A percentile compares a stretch with the other conserved stretches of the same genome.
These are phyloP conservation scores for Pelargonium citronellum DNA, from an alignment of 441 rosid species.

Conservation along the genomic window DNA sequence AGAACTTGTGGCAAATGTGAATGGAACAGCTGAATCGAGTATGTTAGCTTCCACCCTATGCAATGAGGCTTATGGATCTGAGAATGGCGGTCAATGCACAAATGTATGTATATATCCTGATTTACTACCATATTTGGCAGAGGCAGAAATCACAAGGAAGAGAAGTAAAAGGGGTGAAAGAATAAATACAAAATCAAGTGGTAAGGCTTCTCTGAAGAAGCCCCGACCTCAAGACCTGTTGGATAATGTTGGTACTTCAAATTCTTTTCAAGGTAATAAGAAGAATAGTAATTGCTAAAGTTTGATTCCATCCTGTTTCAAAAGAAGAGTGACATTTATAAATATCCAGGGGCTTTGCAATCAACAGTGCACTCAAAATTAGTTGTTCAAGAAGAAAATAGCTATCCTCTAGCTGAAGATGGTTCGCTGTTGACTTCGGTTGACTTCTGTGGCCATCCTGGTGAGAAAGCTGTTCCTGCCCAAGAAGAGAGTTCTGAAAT, in stretches of 20 bases:
- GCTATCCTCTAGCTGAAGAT: constrained; percentile 24
- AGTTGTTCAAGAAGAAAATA: constrained; percentile 19
- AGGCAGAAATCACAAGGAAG: constrained; percentile 42
- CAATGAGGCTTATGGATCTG: constrained; percentile 30
- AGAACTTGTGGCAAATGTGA: constrained; percentile 62
- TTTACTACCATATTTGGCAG: constrained; percentile 34
- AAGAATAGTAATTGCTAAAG: constrained; percentile 16
- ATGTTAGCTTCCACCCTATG: constrained; percentile 36
- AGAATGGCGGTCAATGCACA: constrained; percentile 25
- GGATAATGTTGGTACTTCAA: constrained; percentile 22
- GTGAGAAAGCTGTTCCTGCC: constrained; percentile 19
- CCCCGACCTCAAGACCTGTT: constrained; percentile 27
- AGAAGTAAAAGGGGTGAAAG: constrained; percentile 47
- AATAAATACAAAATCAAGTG: constrained; percentile 24
- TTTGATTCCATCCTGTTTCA: constrained; percentile 22
- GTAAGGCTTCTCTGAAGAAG: constrained; percentile 34
- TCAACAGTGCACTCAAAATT: constrained; percentile 22
- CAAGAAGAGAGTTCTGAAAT: constrained; percentile 26
- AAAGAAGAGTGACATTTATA: constrained; percentile 25
- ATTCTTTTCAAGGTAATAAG: constrained; percentile 25
- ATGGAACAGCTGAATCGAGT: constrained; percentile 42
- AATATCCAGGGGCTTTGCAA: constrained; percentile 23
- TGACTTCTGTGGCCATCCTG: constrained; percentile 16
- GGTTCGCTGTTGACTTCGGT: constrained; percentile 20
- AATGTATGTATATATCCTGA: constrained; percentile 30